Evolutionary conservation across 2,329 filamentous ascomycete species (phyloP), one percentile per base, ranked within the genome.

Genomic region (Huntiella abstrusa): DNA sequence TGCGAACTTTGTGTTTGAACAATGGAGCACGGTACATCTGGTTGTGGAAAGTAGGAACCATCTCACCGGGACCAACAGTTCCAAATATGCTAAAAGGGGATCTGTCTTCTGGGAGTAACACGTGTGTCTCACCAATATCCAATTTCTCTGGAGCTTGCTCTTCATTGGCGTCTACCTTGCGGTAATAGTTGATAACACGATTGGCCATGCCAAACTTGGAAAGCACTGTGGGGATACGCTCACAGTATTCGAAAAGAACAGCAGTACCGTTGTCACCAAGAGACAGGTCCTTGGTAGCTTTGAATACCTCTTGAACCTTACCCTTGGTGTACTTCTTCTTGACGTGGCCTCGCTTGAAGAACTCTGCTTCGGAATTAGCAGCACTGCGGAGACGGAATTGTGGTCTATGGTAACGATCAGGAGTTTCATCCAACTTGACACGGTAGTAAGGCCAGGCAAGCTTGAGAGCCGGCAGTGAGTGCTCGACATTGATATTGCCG

Each of bases 161-260:
- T 40, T 92, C 83, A 33, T 71, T 72, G 37, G 70, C 68, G 36
- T 73, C 74, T 57, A 85, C 82, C 56, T 85, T 85, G 49, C 87
- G 82, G 59, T 95, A 95, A 62, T 96, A 98, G 61, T 98, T 96
- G 66, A 96, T 85, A 49, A 98, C 73, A 45, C 86, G 82, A 59
- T 81, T 93, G 45, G 87, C 87, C 91, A 98, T 98, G 53, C 88
- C 91, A 56, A 95, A 94, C 58, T 93, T 95, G 38, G 88, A 95
- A 51, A 98, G 67, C 50, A 93, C 85, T 7, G 80, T 82, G 0
- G 91, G 91, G 52, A 85, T 80, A 56, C 95, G 86, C 61, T 98
- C 91, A 6, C 85, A 92, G 59, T 98, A 98, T 61, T 98, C 91
- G 33, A 96, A 80, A 11, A 98, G 71, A 4, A 95, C 71, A 15